phyloP scores from a whole-genome alignment of 441 rosid genomes.

The Kokia cookei region DNA sequence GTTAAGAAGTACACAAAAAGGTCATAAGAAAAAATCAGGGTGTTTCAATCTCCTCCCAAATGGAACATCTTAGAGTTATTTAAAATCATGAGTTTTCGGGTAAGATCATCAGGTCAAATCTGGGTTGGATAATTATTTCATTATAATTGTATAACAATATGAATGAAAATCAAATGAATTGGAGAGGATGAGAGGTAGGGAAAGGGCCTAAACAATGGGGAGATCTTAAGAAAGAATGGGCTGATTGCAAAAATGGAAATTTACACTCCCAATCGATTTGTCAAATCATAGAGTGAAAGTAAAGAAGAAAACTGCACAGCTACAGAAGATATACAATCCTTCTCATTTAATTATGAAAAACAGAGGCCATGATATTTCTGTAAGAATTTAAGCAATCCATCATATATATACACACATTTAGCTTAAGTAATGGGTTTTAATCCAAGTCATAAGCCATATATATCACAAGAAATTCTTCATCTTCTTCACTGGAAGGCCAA shows the following conservation, averaged over 20 bases:
- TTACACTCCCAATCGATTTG: not conserved
- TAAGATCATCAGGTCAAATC: too few relatives aligned
- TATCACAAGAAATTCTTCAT: too few relatives aligned
- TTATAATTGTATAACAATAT: not conserved
- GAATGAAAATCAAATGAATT: not conserved
- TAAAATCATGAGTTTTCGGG: too few relatives aligned
- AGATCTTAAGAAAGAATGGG: not conserved
- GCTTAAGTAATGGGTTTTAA: too few relatives aligned
- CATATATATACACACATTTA: not conserved
- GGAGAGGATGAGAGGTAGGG: not conserved
- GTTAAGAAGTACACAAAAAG: too few relatives aligned
- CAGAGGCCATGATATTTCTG: not conserved
- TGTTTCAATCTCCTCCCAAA: too few relatives aligned
- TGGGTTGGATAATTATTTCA: too few relatives aligned
- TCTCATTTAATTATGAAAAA: not conserved
- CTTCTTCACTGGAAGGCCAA: too few relatives aligned
- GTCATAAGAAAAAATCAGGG: too few relatives aligned
- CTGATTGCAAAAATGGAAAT: not conserved
- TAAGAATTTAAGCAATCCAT: not conserved
- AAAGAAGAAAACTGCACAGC: not conserved
- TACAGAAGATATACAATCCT: not conserved
- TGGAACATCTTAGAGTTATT: too few relatives aligned
- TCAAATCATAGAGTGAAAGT: not conserved
- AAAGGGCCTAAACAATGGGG: not conserved
- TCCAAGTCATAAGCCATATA: too few relatives aligned